Evolutionary conservation across 495 filamentous ascomycete genomes (phyloP).

Genomic region (Aspergillus panamensis): DNA sequence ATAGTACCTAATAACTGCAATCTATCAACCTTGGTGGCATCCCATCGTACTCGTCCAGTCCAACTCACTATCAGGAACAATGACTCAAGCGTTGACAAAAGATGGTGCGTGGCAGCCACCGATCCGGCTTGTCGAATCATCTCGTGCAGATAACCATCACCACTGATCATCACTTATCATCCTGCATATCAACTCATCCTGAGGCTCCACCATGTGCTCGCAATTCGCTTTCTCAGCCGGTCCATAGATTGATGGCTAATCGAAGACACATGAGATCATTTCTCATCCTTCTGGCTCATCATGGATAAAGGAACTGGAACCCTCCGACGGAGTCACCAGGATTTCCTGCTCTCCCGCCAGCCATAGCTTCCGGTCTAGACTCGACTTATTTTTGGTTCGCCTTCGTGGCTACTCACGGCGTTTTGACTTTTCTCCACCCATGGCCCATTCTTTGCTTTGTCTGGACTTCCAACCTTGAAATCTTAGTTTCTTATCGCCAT

Average conservation of each 20-base stretch:
- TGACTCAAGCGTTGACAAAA: no score
- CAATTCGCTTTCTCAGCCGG: background rate
- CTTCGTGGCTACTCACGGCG: background rate
- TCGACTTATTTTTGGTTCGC: constrained; percentile 19
- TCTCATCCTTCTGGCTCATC: background rate
- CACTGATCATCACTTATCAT: background rate
- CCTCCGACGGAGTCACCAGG: no score
- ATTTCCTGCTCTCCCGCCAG: background rate
- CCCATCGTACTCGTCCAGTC: no score
- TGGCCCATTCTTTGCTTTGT: constrained; percentile 3
- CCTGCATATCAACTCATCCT: background rate
- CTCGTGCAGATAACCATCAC: background rate
- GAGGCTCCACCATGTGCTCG: background rate
- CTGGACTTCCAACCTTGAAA: background rate
- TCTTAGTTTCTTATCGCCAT: constrained; percentile 4
- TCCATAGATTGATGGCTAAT: no score
- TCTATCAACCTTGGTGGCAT: no score
- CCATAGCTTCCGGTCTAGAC: constrained; percentile 13
- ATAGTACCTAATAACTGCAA: background rate
- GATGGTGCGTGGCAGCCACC: background rate
- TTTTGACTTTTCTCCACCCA: constrained; percentile 7
- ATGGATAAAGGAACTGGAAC: background rate
- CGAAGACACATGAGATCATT: background rate
- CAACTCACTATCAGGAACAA: no score
- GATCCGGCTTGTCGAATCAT: background rate